These are phyloP conservation scores for Hericium erinaceus DNA, from an alignment of 768 basidiomycete genomes.

Conservation along the genomic window DNA sequence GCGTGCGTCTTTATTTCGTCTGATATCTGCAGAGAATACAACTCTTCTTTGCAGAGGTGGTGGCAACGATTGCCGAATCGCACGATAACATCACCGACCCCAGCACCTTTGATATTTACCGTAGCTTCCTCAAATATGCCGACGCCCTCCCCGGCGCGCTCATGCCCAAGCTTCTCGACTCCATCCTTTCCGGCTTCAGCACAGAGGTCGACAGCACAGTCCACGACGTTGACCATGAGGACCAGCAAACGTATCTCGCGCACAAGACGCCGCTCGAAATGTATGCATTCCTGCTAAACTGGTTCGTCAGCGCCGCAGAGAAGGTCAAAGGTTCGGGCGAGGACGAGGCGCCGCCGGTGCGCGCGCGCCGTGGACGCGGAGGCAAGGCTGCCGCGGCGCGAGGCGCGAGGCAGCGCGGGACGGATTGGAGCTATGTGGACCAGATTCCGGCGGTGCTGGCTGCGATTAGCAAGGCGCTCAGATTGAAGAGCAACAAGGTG, in stretches of 20 bases:
- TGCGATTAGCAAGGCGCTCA: slow-evolving; percentile 64
- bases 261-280: slow-evolving; percentile 79
- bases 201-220: slow-evolving; percentile 64
- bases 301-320: slow-evolving; percentile 81
- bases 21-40: slow-evolving; percentile 1
- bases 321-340: slow-evolving; percentile 52
- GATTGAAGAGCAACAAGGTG: slow-evolving; percentile 63
- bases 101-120: slow-evolving; percentile 72
- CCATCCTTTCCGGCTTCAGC: slow-evolving; percentile 66
- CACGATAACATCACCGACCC: slow-evolving; percentile 62
- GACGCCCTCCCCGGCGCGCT: slow-evolving; percentile 49
- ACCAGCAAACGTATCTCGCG: slow-evolving; percentile 45
- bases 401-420: slow-evolving; percentile 27
- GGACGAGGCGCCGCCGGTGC: slow-evolving; percentile 30
- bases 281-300: slow-evolving; percentile 86
- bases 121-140: slow-evolving; percentile 72
- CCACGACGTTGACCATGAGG: slow-evolving; percentile 61
- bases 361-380: slow-evolving; percentile 48
- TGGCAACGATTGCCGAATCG: slow-evolving; percentile 70
- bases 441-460: slow-evolving; percentile 65
- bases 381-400: slow-evolving; percentile 42
- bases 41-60: slow-evolving; percentile 43
- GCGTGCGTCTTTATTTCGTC: slow-evolving; percentile 28
- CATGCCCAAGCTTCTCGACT: slow-evolving; percentile 85
- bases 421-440: slow-evolving; percentile 66